These are phyloP conservation scores for Cinnamomum chago DNA, from an alignment of 164 flowering plant genomes.

Conservation along the genomic window DNA sequence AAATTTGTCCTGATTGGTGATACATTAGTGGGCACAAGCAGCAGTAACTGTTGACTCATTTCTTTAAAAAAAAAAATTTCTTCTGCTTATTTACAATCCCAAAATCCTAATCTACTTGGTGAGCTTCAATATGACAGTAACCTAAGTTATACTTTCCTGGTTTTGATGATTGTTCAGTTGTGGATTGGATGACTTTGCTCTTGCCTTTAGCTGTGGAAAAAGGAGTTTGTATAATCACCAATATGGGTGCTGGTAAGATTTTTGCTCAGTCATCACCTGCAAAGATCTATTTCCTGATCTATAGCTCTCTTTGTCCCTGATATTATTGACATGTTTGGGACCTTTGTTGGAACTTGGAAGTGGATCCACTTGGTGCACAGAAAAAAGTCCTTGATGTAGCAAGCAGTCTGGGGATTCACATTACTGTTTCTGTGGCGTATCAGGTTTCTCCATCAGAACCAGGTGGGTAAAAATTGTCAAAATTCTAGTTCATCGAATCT, in stretches of 20 bases:
- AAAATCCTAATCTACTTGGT: too few relatives aligned
- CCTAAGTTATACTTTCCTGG: neutral
- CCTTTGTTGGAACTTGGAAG: constrained; percentile 35
- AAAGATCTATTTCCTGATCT: neutral
- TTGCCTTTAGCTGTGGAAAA: constrained; percentile 80
- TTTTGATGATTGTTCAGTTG: constrained; percentile 40
- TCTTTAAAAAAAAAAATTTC: too few relatives aligned
- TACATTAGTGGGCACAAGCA: neutral
- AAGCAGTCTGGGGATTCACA: constrained; percentile 46
- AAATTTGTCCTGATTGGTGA: neutral
- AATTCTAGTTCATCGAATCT: neutral
- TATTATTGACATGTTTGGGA: neutral
- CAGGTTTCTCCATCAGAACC: constrained; percentile 38
- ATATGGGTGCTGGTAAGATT: constrained; percentile 93
- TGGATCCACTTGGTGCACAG: constrained; percentile 86
- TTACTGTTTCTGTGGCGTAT: constrained; percentile 74
- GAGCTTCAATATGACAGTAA: neutral
- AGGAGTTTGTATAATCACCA: constrained; percentile 82
- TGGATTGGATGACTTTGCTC: constrained; percentile 79
- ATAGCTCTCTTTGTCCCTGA: neutral
- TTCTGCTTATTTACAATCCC: neutral
- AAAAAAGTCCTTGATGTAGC: constrained; percentile 65
- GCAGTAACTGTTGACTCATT: neutral
- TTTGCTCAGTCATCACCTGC: neutral
- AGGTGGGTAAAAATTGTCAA: constrained; percentile 32